Evolutionary conservation across 2,329 filamentous ascomycete species (phyloP).

Genomic region (Aspergillus puulaauensis): DNA sequence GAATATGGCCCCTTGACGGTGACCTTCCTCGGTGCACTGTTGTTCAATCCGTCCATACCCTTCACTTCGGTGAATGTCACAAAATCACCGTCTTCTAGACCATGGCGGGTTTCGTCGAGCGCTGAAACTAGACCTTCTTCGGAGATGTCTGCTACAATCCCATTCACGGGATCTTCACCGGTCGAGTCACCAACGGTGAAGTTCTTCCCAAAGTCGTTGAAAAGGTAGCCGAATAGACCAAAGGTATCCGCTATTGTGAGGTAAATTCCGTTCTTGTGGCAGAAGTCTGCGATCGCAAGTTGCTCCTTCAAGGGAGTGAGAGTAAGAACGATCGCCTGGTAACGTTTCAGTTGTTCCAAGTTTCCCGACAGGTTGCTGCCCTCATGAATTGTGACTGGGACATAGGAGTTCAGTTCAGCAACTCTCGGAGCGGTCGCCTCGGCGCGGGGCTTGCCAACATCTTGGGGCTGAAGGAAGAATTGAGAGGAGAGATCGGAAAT

Average conservation of each 20-base stretch:
- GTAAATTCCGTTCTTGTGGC: slow-evolving; percentile 90
- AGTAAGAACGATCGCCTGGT: slow-evolving; percentile 89
- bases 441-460: slow-evolving; percentile 90
- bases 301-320: slow-evolving; percentile 79
- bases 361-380: slow-evolving; percentile 68
- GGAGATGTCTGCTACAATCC: slow-evolving; percentile 87
- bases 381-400: slow-evolving; percentile 76
- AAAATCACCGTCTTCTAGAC: slow-evolving; percentile 92
- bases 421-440: slow-evolving; percentile 83
- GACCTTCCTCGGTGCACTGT: slow-evolving; percentile 80
- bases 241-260: slow-evolving; percentile 85
- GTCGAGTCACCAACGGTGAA: slow-evolving; percentile 89
- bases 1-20: slow-evolving; percentile 95
- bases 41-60: slow-evolving; percentile 87
- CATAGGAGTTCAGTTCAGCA: slow-evolving; percentile 94
- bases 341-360: slow-evolving; percentile 79
- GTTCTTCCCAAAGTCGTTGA: slow-evolving; percentile 94
- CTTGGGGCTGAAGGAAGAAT: slow-evolving; percentile 87
- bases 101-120: slow-evolving; percentile 90
- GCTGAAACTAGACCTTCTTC: slow-evolving; percentile 89
- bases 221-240: slow-evolving; percentile 91
- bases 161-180: slow-evolving; percentile 81
- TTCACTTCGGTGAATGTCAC: slow-evolving; percentile 92
- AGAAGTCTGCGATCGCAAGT: slow-evolving; percentile 83
- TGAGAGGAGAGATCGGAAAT: slow-evolving; percentile 92